These are phyloP conservation scores for Chenopodium berlandieri DNA, from an alignment of 148 eudicot genomes.

Conservation along the genomic window DNA sequence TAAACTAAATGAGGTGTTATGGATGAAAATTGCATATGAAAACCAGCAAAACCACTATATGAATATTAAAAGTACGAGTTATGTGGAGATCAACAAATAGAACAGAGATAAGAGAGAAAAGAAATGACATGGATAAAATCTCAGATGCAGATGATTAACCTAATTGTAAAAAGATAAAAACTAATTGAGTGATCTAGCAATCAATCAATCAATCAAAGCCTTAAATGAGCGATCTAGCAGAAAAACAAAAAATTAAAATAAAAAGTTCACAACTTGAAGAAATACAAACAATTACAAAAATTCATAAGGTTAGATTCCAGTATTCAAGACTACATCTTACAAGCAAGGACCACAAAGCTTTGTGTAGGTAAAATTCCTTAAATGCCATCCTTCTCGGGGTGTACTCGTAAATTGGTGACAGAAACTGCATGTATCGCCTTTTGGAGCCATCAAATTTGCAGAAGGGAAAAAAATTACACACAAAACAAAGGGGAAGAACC, in stretches of 20 bases:
- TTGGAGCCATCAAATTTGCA: conserved; percentile 25
- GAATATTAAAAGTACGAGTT: background rate
- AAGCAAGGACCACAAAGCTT: conserved; percentile 19
- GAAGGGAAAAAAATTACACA: background rate
- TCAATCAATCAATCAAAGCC: no score
- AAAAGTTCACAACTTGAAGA: background rate
- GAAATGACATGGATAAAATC: background rate
- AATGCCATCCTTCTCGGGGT: conserved; percentile 5
- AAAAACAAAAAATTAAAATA: background rate
- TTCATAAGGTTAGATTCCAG: background rate
- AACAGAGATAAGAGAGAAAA: background rate
- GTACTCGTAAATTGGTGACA: background rate
- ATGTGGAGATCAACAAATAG: background rate
- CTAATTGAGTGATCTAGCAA: background rate
- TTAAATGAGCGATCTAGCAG: background rate
- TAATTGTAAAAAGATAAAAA: background rate
- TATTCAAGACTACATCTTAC: conserved; percentile 25
- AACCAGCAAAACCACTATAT: background rate
- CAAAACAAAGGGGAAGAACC: conserved; percentile 5
- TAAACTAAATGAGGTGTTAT: no score
- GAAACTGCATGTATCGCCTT: conserved; percentile 7
- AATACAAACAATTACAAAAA: conserved; percentile 13
- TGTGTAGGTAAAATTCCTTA: conserved; percentile 2
- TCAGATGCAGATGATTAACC: background rate
- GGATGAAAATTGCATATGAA: no score